These are phyloP conservation scores for Microbotryum violaceum DNA, from an alignment of 1,284 basidiomycete genomes.

Conservation along the genomic window DNA sequence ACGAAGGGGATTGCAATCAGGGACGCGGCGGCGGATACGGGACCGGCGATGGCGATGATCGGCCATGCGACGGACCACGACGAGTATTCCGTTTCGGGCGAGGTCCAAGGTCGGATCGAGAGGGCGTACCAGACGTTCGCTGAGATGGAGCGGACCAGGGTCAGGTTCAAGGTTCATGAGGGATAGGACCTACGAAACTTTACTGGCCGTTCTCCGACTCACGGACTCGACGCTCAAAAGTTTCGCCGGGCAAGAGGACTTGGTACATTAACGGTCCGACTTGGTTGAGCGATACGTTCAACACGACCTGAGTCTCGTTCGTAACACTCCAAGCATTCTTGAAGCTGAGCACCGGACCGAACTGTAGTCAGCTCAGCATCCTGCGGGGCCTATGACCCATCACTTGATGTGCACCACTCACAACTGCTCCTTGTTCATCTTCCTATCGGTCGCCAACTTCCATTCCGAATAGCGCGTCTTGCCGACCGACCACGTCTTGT, in stretches of 20 bases:
- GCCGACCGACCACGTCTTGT: not conserved
- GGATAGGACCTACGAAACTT: not conserved
- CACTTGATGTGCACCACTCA: not conserved
- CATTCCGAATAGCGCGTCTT: not conserved
- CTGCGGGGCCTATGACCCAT: not conserved
- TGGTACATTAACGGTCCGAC: constrained; percentile 26
- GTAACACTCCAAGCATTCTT: constrained; percentile 13
- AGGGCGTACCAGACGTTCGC: constrained; percentile 25
- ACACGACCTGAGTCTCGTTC: constrained; percentile 25
- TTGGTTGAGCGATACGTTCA: constrained; percentile 29
- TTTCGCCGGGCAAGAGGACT: constrained; percentile 19
- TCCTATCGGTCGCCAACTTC: not conserved
- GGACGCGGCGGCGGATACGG: constrained; percentile 19
- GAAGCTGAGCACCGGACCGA: not conserved
- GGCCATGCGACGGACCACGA: constrained; percentile 25
- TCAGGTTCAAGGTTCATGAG: not conserved
- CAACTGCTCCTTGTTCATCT: not conserved
- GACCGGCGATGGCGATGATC: constrained; percentile 25
- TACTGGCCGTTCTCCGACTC: not conserved
- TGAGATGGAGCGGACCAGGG: not conserved
- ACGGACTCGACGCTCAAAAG: constrained; percentile 28
- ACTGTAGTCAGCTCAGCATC: not conserved
- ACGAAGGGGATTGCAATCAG: constrained; percentile 27
- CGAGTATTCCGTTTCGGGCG: constrained; percentile 15
- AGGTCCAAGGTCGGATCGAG: constrained; percentile 26